These are phyloP conservation scores for Macadamia tetraphylla DNA, from an alignment of 164 flowering plant species.

Conservation along the genomic window DNA sequence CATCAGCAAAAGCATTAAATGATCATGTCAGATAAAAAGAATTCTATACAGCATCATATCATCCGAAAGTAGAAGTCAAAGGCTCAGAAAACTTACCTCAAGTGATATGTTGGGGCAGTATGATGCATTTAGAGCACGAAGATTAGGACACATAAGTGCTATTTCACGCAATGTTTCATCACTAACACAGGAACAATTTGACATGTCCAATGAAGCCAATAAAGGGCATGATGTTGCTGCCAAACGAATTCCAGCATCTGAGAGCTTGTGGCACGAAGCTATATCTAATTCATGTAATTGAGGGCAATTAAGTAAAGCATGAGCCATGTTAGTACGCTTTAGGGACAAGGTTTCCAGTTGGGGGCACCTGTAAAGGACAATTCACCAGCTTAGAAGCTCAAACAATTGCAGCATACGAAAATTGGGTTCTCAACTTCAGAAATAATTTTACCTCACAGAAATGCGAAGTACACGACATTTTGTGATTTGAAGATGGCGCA, in stretches of 20 bases:
- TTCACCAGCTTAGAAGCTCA: conserved; percentile 3
- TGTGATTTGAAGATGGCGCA: conserved; percentile 62
- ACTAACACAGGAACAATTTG: conserved; percentile 85
- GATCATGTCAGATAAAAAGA: conserved; percentile 7
- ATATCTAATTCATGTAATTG: conserved; percentile 70
- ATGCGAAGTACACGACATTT: conserved; percentile 83
- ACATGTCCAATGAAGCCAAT: conserved; percentile 75
- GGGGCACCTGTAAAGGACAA: conserved; percentile 66
- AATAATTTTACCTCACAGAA: conserved; percentile 54
- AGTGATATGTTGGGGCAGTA: conserved; percentile 94
- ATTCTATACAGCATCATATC: not conserved
- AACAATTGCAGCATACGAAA: not conserved
- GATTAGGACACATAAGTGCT: conserved; percentile 49
- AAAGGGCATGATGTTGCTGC: conserved; percentile 74
- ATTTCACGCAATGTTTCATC: conserved; percentile 93
- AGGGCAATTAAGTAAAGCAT: conserved; percentile 78
- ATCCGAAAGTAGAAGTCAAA: not conserved
- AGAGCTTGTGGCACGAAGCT: conserved; percentile 89
- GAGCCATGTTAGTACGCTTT: conserved; percentile 91
- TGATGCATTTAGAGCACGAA: conserved; percentile 74
- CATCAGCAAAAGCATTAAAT: conserved; percentile 10
- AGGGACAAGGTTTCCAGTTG: conserved; percentile 76
- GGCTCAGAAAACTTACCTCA: conserved; percentile 49
- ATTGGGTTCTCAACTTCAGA: not conserved
- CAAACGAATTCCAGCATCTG: conserved; percentile 88